phyloP scores from a whole-genome alignment of 2,329 filamentous ascomycete genomes.

The Fusarium sulawesiense region DNA sequence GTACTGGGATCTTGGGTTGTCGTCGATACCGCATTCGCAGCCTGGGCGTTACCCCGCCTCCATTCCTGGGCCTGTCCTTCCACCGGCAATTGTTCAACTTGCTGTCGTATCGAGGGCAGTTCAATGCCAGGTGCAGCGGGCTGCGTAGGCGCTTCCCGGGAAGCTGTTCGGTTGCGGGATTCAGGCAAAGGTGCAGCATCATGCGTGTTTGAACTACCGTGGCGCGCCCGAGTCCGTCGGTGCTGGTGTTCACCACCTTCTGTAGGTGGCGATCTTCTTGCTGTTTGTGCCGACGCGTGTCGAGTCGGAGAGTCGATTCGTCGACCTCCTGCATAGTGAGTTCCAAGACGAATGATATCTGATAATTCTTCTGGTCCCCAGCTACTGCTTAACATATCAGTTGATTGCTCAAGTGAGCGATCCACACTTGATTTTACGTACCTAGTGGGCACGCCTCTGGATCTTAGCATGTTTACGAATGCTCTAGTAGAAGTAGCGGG shows the following conservation, averaged over 20 bases:
- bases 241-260: conserved; percentile 46
- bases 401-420: not conserved
- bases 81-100: conserved; percentile 11
- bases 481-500: conserved; percentile 37
- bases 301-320: conserved; percentile 27
- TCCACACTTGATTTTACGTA: conserved; percentile 21
- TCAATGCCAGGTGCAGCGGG: conserved; percentile 1
- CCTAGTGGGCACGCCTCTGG: conserved; percentile 42
- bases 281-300: conserved; percentile 19
- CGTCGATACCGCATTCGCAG: conserved; percentile 1
- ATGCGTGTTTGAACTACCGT: conserved; percentile 28
- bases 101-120: conserved; percentile 16
- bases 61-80: conserved; percentile 16
- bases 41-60: conserved; percentile 1
- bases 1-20: not conserved
- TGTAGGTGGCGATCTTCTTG: conserved; percentile 47
- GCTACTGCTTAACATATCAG: conserved; percentile 31
- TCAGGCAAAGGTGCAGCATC: conserved; percentile 8
- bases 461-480: conserved; percentile 50
- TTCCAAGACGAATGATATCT: conserved; percentile 33
- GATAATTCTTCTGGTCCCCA: conserved; percentile 1
- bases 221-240: conserved; percentile 47
- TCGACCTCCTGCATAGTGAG: conserved; percentile 19
- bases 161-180: conserved; percentile 2
- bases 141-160: conserved; percentile 4